These are phyloP conservation scores for Solioccasus polychromus DNA, from an alignment of 768 basidiomycete genomes.

Conservation along the genomic window DNA sequence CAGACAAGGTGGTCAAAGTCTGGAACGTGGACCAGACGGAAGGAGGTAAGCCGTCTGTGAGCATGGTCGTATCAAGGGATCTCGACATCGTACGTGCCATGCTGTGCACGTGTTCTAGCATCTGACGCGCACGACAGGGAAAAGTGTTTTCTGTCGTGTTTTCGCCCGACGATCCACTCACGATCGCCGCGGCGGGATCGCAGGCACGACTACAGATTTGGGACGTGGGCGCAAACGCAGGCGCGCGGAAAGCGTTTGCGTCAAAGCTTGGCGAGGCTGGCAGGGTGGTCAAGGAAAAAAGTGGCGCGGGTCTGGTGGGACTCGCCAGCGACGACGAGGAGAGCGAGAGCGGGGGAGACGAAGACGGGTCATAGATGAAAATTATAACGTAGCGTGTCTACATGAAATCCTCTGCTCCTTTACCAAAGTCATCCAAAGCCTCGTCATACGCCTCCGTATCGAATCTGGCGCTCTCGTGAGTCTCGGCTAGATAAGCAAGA, in stretches of 20 bases:
- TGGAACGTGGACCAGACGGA: constrained; percentile 84
- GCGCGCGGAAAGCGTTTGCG: constrained; percentile 80
- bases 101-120: not conserved
- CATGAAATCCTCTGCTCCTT: constrained; percentile 84
- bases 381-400: too few relatives aligned
- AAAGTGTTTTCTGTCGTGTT: constrained; percentile 91
- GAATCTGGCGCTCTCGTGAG: constrained; percentile 43
- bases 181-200: constrained; percentile 90
- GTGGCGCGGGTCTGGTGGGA: constrained; percentile 65
- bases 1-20: constrained; percentile 92
- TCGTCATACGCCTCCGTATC: constrained; percentile 86
- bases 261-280: constrained; percentile 75
- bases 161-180: constrained; percentile 94
- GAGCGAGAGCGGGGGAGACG: constrained; percentile 48
- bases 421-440: constrained; percentile 84
- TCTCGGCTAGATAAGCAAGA: constrained; percentile 1
- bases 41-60: constrained; percentile 69
- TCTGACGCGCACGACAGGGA: constrained; percentile 52
- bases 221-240: constrained; percentile 85
- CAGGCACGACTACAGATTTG: constrained; percentile 93
- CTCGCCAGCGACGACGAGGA: constrained; percentile 71
- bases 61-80: constrained; percentile 82
- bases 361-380: constrained; percentile 20
- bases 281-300: constrained; percentile 60
- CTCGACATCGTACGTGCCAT: constrained; percentile 73